Evolutionary conservation across 208 protist genomes (phyloP), one percentile per base, ranked within the genome.

Genomic region (Angomonas desouzai): DNA sequence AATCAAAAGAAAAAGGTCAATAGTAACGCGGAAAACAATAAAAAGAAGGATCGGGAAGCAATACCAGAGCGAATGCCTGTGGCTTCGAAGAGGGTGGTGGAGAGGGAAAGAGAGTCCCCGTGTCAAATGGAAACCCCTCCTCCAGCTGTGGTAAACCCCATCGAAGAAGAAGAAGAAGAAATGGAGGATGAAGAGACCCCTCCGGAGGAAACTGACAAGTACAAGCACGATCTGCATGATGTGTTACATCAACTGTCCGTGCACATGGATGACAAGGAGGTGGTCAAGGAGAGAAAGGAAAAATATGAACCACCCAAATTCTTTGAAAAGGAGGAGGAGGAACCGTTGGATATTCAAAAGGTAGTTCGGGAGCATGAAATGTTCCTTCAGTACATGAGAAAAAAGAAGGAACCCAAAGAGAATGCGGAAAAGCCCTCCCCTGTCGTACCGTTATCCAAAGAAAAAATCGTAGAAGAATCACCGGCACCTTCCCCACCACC

Each of bases 161-260:
- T n/a, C n/a, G n/a, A n/a, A n/a, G 45, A 51, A 23, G 9, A 16
- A 6, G 45, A 51, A 51, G 45, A 23, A 23, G 10, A 16, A 13
- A 51, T 43, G 36, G 36, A 43, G 36, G 36, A 43, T 18, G 36
- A 43, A 6, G 6, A 43, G 9, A 4, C 22, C 4, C 3, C 20
- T 9, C 27, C 11, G 18, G 40, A 28, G n/a, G n/a, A n/a, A n/a
- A n/a, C n/a, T n/a, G n/a, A n/a, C n/a, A 48, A 10, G 34, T 28
- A 45, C 30, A 27, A 53, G 3, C 23, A 53, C 7, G 69, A 74
- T 23, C 53, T 85, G 62, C 62, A 59, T 3, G 25, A 53, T 27
- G 71, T 85, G 51, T 36, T 85, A 56, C 47, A 57, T 20, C 71
- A 81, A 59, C 74, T 85, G 71, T 64, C 76, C 22, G 53, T 23